Evolutionary conservation across 345 rosid species (phyloP).

Genomic region (Xanthoceras sorbifolium): DNA sequence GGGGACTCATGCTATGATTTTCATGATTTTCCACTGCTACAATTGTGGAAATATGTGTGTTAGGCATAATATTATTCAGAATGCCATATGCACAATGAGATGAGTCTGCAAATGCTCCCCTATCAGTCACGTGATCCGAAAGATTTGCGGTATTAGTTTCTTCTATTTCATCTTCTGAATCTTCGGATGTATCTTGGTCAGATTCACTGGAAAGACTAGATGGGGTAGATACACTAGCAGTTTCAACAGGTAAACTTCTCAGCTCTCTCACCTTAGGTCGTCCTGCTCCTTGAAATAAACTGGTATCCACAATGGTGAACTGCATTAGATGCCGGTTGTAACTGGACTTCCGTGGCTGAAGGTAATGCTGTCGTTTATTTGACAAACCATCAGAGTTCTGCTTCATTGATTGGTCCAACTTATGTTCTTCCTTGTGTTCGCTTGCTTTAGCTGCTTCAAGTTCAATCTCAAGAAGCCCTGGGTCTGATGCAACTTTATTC

Average conservation of each 20-base stretch:
- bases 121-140: conserved; percentile 17
- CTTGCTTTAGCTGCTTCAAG: conserved; percentile 33
- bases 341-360: conserved; percentile 60
- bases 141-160: conserved; percentile 36
- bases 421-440: conserved; percentile 36
- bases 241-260: conserved; percentile 55
- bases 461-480: conserved; percentile 63
- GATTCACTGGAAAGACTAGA: conserved; percentile 43
- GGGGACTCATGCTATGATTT: conserved; percentile 18
- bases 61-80: conserved; percentile 27
- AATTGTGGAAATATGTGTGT: conserved; percentile 22
- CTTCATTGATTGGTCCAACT: conserved; percentile 32
- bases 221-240: conserved; percentile 23
- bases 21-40: conserved; percentile 27
- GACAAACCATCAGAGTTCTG: conserved; percentile 23
- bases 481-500: conserved; percentile 63
- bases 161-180: conserved; percentile 41
- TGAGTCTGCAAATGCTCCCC: conserved; percentile 38
- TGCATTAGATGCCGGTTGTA: conserved; percentile 31
- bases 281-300: conserved; percentile 38
- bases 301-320: conserved; percentile 68
- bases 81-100: conserved; percentile 34
- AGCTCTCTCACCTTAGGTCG: conserved; percentile 44
- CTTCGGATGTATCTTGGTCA: conserved; percentile 42
- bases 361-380: conserved; percentile 38